Conservation (phyloP, 352 stramenopile genomes). For the Globisporangium nodosum region DNA sequence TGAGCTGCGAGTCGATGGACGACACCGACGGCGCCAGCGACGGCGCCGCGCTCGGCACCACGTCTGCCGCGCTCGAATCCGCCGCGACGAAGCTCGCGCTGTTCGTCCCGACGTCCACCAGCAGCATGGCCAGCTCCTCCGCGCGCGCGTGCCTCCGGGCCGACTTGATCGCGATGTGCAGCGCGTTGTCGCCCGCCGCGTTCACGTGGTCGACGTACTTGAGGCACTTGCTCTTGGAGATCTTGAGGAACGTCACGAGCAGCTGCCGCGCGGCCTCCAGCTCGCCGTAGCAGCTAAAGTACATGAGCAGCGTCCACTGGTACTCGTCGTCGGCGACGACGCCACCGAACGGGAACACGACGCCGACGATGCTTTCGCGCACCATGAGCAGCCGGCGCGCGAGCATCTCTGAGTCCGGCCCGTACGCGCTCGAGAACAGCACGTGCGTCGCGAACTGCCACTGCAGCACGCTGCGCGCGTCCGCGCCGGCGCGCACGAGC, state of each 20-base stretch:
- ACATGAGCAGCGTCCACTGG: conserved; percentile 70
- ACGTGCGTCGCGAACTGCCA: conserved; percentile 57
- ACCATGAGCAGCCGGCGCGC: conserved; percentile 28
- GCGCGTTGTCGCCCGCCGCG: conserved; percentile 48
- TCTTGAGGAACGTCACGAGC: conserved; percentile 14
- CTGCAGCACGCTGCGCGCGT: conserved; percentile 37
- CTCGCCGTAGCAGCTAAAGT: conserved; percentile 45
- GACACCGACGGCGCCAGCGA: conserved; percentile 3
- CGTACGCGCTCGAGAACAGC: conserved; percentile 23
- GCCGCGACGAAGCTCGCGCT: conserved; percentile 3
- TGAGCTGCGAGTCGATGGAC: conserved; percentile 21
- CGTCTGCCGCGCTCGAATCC: too few species aligned
- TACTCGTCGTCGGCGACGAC: conserved; percentile 34
- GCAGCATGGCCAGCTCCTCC: conserved; percentile 24
- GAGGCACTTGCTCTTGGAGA: conserved; percentile 16
- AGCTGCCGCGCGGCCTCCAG: conserved; percentile 34
- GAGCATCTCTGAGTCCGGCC: conserved; percentile 15
- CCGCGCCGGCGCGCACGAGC: conserved; percentile 36
- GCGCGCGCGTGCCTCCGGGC: not conserved
- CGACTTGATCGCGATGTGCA: conserved; percentile 70
- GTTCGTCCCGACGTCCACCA: conserved; percentile 34
- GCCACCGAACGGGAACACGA: conserved; percentile 24
- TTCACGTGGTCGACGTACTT: conserved; percentile 60
- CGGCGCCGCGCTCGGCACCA: not conserved
- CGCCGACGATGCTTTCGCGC: conserved; percentile 16